Evolutionary conservation across 2,329 filamentous ascomycete genomes (phyloP).

Genomic region (Pseudocercospora vitis): DNA sequence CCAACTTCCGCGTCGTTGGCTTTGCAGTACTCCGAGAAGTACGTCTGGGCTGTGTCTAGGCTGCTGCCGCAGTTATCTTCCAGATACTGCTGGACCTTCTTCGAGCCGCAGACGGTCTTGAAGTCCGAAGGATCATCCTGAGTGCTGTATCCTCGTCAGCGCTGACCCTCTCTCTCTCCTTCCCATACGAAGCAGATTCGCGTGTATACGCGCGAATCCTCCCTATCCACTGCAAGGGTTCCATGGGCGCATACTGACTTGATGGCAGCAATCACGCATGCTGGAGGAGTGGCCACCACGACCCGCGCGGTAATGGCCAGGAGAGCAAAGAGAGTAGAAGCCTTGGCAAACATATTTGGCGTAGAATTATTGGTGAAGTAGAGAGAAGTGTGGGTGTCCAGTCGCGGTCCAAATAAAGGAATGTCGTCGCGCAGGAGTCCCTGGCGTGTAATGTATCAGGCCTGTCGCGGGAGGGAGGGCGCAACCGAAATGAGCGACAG

Average conservation of each 20-base stretch:
- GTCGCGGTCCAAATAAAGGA: conserved; percentile 3
- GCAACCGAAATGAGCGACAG: conserved; percentile 14
- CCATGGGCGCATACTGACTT: conserved; percentile 43
- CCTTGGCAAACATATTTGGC: conserved; percentile 48
- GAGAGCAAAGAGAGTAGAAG: conserved; percentile 45
- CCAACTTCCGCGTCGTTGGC: conserved; percentile 35
- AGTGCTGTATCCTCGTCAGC: conserved; percentile 28
- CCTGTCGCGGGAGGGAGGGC: conserved; percentile 4
- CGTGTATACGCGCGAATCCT: background rate
- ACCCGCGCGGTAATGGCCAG: conserved; percentile 47
- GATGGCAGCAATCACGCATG: conserved; percentile 53
- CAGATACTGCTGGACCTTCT: conserved; percentile 32
- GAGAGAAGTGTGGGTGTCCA: background rate
- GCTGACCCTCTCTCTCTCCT: background rate
- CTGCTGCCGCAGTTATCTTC: conserved; percentile 35
- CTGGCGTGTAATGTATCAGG: conserved; percentile 5
- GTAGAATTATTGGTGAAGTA: background rate
- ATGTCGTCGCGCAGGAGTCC: conserved; percentile 1
- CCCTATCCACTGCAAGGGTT: conserved; percentile 2
- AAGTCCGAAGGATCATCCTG: conserved; percentile 37
- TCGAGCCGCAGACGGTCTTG: conserved; percentile 36
- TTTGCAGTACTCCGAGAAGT: conserved; percentile 37
- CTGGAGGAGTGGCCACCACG: conserved; percentile 46
- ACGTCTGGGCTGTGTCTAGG: conserved; percentile 32
- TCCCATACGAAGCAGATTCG: conserved; percentile 12